Evolutionary conservation across 208 protist species (phyloP).

Genomic region (Acanthamoeba culbertsoni): DNA sequence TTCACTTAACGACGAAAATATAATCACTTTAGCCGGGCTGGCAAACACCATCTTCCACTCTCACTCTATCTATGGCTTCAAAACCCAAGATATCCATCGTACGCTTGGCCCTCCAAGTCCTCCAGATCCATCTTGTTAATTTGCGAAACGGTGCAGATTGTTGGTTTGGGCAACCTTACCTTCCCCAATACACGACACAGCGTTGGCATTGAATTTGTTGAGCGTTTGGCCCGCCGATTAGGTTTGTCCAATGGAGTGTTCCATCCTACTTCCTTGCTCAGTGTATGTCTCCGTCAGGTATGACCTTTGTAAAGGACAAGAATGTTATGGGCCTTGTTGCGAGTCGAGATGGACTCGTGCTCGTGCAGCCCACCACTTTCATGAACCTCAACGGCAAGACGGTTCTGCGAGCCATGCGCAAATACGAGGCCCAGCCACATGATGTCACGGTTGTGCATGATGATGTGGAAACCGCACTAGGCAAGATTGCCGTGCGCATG

Average conservation of each 20-base stretch:
- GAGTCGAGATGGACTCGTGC: constrained; percentile 29
- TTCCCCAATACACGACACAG: constrained; percentile 41
- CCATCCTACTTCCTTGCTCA: neutral
- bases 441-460: constrained; percentile 39
- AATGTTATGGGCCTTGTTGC: neutral
- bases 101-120: neutral
- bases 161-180: neutral
- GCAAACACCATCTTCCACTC: neutral
- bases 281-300: neutral
- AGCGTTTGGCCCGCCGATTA: neutral
- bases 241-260: neutral
- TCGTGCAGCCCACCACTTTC: constrained; percentile 42
- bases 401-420: neutral
- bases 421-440: neutral
- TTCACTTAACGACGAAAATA: neutral
- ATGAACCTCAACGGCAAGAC: constrained; percentile 55
- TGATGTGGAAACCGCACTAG: constrained; percentile 27
- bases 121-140: neutral
- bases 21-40: no score
- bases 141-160: neutral
- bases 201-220: constrained; percentile 19
- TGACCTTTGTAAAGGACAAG: neutral
- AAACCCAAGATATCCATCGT: neutral
- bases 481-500: neutral
- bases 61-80: neutral